Evolutionary conservation across 495 filamentous ascomycete species (phyloP).

Genomic region (Usnea hakonensis): DNA sequence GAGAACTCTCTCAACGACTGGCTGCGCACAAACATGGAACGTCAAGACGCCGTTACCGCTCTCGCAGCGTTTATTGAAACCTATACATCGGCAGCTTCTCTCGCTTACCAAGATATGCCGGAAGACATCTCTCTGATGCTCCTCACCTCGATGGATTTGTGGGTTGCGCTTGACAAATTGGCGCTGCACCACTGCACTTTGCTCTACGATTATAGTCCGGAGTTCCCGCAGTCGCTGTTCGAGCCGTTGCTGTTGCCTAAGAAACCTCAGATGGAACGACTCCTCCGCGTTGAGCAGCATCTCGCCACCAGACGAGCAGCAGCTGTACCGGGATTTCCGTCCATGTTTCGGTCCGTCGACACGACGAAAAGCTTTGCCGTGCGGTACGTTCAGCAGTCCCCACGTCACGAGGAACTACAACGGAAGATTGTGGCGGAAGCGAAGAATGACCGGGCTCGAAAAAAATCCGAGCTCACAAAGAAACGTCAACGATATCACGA

Average conservation of each 20-base stretch:
- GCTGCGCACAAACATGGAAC: slow-evolving; percentile 26
- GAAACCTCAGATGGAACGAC: slow-evolving; percentile 42
- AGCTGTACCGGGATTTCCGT: slow-evolving; percentile 18
- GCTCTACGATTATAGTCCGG: slow-evolving; percentile 39
- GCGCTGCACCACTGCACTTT: slow-evolving; percentile 26
- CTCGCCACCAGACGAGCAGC: slow-evolving; percentile 27
- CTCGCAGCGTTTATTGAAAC: slow-evolving; percentile 26
- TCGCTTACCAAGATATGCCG: slow-evolving; percentile 37
- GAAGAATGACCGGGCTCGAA: slow-evolving; percentile 27
- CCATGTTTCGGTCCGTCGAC: slow-evolving; percentile 33
- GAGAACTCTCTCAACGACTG: slow-evolving; percentile 30
- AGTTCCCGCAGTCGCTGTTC: slow-evolving; percentile 36
- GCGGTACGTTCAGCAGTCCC: slow-evolving; percentile 44
- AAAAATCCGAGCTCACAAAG: slow-evolving; percentile 35
- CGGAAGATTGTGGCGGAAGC: slow-evolving; percentile 36
- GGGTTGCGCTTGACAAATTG: slow-evolving; percentile 52
- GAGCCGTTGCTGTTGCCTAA: slow-evolving; percentile 43
- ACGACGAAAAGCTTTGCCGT: slow-evolving; percentile 41
- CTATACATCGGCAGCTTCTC: slow-evolving; percentile 30
- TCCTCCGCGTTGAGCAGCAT: slow-evolving; percentile 45
- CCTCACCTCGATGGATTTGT: slow-evolving; percentile 54
- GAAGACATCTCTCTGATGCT: slow-evolving; percentile 50
- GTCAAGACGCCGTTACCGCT: slow-evolving; percentile 24
- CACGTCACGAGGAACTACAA: slow-evolving; percentile 34
- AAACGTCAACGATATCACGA: slow-evolving; percentile 30